Evolutionary conservation across 371 early-diverging fungal species (phyloP).

Genomic region (Apophysomyces sp.): DNA sequence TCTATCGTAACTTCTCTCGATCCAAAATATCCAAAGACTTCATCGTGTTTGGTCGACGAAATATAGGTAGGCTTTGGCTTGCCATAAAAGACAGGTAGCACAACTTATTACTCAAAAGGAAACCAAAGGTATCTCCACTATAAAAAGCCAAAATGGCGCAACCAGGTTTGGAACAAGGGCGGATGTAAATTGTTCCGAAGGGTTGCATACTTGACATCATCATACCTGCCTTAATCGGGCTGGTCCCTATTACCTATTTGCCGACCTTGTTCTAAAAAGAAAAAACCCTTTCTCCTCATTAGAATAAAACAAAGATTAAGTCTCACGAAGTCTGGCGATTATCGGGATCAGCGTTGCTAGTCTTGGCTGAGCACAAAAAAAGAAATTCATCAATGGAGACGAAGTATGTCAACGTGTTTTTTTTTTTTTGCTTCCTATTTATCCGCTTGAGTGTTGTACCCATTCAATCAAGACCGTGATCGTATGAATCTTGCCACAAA

Average conservation of each 20-base stretch:
- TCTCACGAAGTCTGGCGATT: neutral
- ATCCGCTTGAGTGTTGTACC: too few species aligned
- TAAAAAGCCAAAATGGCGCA: conserved; percentile 1
- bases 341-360: neutral
- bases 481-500: too few species aligned
- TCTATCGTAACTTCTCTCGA: neutral
- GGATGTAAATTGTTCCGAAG: neutral
- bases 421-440: too few species aligned
- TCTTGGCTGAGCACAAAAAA: too few species aligned
- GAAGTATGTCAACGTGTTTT: too few species aligned
- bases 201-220: neutral
- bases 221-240: neutral
- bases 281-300: neutral
- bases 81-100: neutral
- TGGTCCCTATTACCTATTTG: neutral
- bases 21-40: too few species aligned
- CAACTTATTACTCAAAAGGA: neutral
- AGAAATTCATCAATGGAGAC: too few species aligned
- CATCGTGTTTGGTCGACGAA: too few species aligned
- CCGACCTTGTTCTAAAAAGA: neutral
- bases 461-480: too few species aligned
- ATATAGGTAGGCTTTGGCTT: neutral
- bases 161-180: neutral
- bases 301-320: too few species aligned
- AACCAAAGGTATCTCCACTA: neutral